Percentiles rank a stretch among this genome's conserved stretches.
These are phyloP conservation scores for Xylaria sp. DNA, from an alignment of 2,329 filamentous ascomycete genomes.

Conservation along the genomic window DNA sequence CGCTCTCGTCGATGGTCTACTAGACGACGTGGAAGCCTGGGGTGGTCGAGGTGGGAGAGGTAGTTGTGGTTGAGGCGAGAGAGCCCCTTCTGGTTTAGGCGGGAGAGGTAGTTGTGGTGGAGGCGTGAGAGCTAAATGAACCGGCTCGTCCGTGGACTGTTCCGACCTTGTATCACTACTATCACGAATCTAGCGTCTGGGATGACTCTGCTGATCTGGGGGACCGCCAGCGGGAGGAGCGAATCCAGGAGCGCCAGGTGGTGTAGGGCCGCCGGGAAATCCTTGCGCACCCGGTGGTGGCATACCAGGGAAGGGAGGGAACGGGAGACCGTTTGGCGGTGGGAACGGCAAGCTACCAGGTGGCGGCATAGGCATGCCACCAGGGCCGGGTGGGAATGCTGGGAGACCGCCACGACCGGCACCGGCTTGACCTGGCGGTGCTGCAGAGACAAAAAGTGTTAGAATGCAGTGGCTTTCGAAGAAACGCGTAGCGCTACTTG, in stretches of 20 bases:
- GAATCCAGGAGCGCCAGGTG: conserved; percentile 48
- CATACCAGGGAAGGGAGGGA: conserved; percentile 58
- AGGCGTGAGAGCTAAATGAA: not conserved
- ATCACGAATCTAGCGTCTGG: conserved; percentile 50
- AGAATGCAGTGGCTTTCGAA: conserved; percentile 15
- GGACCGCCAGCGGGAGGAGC: conserved; percentile 49
- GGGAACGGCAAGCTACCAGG: conserved; percentile 52
- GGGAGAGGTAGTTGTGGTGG: not conserved
- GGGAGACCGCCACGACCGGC: conserved; percentile 52
- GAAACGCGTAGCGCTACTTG: not conserved
- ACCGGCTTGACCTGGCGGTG: conserved; percentile 58
- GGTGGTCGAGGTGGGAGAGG: not conserved
- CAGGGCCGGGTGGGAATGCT: conserved; percentile 55
- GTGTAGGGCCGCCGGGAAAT: conserved; percentile 55
- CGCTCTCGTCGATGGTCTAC: too few species aligned
- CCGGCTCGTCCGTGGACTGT: not conserved
- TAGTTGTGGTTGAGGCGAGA: not conserved
- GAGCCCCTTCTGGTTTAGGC: not conserved
- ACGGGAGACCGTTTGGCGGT: conserved; percentile 49
- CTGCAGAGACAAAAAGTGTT: conserved; percentile 48
- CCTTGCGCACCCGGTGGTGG: conserved; percentile 53
- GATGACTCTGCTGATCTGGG: conserved; percentile 51
- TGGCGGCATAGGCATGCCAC: conserved; percentile 61
- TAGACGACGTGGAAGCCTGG: too few species aligned
- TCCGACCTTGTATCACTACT: not conserved